A percentile compares a stretch with the other conserved stretches of the same genome.
phyloP scores from a whole-genome alignment of 116 monocot genomes.

The Zostera marina region DNA sequence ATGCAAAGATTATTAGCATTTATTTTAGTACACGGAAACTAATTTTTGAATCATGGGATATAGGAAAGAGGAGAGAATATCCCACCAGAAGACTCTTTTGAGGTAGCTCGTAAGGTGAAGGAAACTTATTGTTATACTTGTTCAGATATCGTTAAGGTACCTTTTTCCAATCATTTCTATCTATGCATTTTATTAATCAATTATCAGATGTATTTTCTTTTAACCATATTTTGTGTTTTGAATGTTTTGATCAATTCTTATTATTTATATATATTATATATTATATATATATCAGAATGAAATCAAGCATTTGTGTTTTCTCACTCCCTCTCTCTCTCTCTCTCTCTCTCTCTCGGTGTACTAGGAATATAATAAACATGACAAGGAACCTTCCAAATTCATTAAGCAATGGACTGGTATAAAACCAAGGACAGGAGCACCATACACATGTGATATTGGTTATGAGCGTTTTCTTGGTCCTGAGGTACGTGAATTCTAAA shows the following conservation, averaged over 20 bases:
- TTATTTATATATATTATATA: neutral
- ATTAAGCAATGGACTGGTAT: conserved; percentile 71
- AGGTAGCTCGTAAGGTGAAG: conserved; percentile 77
- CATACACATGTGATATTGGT: conserved; percentile 81
- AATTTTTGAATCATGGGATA: neutral
- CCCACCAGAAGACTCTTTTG: conserved; percentile 89
- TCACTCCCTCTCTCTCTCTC: neutral
- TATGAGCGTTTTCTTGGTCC: conserved; percentile 90
- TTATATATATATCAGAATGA: neutral
- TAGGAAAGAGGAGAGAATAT: conserved; percentile 97
- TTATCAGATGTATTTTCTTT: neutral
- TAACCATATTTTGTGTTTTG: neutral
- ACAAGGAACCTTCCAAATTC: conserved; percentile 40
- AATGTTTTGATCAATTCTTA: neutral
- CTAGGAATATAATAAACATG: conserved; percentile 56
- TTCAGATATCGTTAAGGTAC: conserved; percentile 72
- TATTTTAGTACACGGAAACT: neutral
- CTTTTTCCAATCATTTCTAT: neutral
- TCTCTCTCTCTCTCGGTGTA: neutral
- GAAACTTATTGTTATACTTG: conserved; percentile 89
- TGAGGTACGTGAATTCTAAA: conserved; percentile 28
- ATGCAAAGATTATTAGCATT: neutral
- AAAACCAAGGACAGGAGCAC: conserved; percentile 77
- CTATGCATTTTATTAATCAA: neutral
- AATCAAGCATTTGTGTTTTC: conserved; percentile 1